Percentiles rank a stretch among this genome's conserved stretches.
These are phyloP conservation scores for Aspergillus sp. DNA, from an alignment of 2,329 filamentous ascomycete genomes.

Conservation along the genomic window DNA sequence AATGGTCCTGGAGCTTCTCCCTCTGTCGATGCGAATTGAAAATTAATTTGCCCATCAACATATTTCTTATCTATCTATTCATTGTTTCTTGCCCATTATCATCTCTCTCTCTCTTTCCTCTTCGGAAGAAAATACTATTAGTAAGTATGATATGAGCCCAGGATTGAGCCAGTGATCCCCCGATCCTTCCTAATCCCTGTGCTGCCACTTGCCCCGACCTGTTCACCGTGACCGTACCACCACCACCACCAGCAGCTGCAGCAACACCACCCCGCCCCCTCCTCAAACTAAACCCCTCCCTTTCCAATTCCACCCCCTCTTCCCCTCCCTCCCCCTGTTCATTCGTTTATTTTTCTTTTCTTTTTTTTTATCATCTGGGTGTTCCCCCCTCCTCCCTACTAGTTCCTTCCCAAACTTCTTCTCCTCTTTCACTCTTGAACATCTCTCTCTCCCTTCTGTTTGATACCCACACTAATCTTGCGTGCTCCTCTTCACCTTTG, in stretches of 20 bases:
- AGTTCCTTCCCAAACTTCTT: slow-evolving; percentile 9
- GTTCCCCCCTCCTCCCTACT: slow-evolving; percentile 6
- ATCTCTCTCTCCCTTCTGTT: not conserved
- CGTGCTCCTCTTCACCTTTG: slow-evolving; percentile 2
- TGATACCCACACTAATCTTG: not conserved
- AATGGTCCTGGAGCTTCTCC: not conserved
- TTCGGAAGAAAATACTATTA: too few species aligned
- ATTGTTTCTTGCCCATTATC: not conserved
- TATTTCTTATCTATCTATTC: not conserved
- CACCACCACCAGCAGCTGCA: not conserved
- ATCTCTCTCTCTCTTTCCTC: not conserved
- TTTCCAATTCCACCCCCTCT: not conserved
- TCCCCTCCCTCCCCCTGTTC: slow-evolving; percentile 10
- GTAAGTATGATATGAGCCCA: too few species aligned
- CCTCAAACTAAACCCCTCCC: slow-evolving; percentile 8
- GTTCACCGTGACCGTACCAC: slow-evolving; percentile 13
- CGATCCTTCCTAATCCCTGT: slow-evolving; percentile 4
- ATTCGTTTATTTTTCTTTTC: not conserved
- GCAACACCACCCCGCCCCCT: slow-evolving; percentile 12
- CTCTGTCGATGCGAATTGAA: not conserved
- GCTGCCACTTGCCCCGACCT: slow-evolving; percentile 12
- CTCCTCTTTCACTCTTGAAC: slow-evolving; percentile 1
- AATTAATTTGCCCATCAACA: not conserved
- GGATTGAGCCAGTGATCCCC: not conserved
- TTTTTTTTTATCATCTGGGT: not conserved